Percentiles rank a stretch among this genome's conserved stretches.
phyloP scores from a whole-genome alignment of 176 grass and related monocot genomes.

The Lolium perenne region DNA sequence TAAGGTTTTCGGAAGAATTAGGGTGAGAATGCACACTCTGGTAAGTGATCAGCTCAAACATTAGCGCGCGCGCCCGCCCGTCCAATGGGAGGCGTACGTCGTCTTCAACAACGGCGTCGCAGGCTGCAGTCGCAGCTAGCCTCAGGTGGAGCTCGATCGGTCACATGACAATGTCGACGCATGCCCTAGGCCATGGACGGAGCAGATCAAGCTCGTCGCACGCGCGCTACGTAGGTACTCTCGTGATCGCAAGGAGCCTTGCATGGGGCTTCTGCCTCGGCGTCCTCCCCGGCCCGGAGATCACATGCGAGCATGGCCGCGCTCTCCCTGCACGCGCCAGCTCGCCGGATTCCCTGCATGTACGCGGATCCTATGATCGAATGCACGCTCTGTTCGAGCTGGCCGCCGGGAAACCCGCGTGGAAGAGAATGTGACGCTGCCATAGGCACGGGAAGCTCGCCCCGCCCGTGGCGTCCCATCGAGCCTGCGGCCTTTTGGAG shows the following conservation, averaged over 20 bases:
- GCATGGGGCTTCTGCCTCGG: neutral
- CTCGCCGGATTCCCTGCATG: neutral
- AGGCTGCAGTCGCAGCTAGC: constrained; percentile 1
- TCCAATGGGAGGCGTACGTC: neutral
- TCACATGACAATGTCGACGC: constrained; percentile 28
- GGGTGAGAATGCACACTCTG: too few relatives aligned
- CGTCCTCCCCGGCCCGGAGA: neutral
- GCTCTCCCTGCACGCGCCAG: neutral
- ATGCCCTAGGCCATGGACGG: constrained; percentile 13
- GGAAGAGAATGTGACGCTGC: constrained; percentile 18
- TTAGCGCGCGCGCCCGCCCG: neutral
- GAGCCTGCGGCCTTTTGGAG: neutral
- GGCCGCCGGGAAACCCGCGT: constrained; percentile 1
- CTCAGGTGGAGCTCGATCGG: neutral
- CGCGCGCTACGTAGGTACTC: neutral
- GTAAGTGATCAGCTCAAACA: too few relatives aligned
- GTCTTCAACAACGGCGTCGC: neutral
- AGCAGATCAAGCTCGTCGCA: neutral
- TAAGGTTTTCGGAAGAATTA: too few relatives aligned
- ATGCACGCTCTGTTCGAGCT: neutral
- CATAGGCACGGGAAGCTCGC: neutral
- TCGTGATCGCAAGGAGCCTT: constrained; percentile 5
- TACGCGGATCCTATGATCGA: neutral
- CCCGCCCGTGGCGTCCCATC: constrained; percentile 11
- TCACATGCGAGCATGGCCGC: neutral